These are phyloP conservation scores for Arthroderma sp. DNA, from an alignment of 2,329 filamentous ascomycete species.

Conservation along the genomic window DNA sequence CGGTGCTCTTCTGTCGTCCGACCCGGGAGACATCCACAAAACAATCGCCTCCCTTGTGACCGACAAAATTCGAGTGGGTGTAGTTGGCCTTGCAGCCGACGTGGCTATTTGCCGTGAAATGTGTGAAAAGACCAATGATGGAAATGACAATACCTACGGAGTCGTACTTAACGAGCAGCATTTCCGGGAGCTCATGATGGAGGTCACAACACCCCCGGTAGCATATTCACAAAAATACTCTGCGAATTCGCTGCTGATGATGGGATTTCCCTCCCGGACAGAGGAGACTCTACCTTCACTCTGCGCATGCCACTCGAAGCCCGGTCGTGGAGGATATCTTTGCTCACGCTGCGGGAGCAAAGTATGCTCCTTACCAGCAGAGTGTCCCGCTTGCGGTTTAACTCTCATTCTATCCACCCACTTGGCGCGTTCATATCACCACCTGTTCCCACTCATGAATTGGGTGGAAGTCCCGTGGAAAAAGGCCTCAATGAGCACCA, in stretches of 20 bases:
- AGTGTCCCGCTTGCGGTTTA: conserved; percentile 81
- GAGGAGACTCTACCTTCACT: conserved; percentile 60
- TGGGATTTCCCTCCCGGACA: conserved; percentile 88
- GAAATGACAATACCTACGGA: conserved; percentile 57
- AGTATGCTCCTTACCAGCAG: conserved; percentile 78
- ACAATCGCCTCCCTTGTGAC: conserved; percentile 67
- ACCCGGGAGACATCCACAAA: conserved; percentile 89
- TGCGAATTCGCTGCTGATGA: conserved; percentile 62
- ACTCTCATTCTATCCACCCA: conserved; percentile 92
- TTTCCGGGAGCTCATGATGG: conserved; percentile 78
- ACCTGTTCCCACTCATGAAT: conserved; percentile 77
- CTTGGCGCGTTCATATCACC: conserved; percentile 82
- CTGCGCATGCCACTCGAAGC: conserved; percentile 81
- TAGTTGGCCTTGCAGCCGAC: conserved; percentile 83
- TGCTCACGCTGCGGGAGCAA: conserved; percentile 82
- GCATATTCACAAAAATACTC: conserved; percentile 48
- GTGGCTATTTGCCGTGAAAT: conserved; percentile 87
- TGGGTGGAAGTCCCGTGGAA: conserved; percentile 85
- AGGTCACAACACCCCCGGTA: conserved; percentile 76
- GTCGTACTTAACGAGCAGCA: conserved; percentile 79
- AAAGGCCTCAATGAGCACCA: conserved; percentile 46
- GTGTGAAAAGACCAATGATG: conserved; percentile 73
- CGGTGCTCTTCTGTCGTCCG: conserved; percentile 76
- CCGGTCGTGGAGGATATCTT: conserved; percentile 71
- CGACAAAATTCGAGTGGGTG: conserved; percentile 73